Conservation (phyloP, 2,329 filamentous ascomycete genomes). For the Paraconiothyrium brasiliense region DNA sequence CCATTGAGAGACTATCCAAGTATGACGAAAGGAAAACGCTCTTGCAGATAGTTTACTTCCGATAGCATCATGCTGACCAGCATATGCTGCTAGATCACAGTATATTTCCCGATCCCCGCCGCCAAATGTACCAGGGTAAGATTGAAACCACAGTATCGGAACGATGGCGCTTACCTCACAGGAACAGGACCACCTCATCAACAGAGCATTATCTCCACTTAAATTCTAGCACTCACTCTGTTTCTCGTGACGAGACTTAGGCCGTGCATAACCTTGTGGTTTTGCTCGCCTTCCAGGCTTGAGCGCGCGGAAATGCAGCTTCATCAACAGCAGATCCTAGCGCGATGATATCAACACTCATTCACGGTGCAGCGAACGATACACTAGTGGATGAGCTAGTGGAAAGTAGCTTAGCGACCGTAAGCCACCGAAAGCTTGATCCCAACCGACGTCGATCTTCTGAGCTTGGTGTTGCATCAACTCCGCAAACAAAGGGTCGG, state of each 20-base stretch:
- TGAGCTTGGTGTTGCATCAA: conserved; percentile 19
- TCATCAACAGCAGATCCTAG: neutral
- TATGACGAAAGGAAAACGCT: conserved; percentile 5
- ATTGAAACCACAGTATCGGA: neutral
- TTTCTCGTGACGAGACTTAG: neutral
- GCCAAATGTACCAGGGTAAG: neutral
- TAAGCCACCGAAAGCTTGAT: conserved; percentile 4
- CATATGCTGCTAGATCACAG: neutral
- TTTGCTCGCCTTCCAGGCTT: neutral
- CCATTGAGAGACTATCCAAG: no score
- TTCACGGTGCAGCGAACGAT: no score
- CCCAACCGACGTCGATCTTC: conserved; percentile 4
- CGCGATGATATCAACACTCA: conserved; percentile 6
- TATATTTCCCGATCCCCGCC: neutral
- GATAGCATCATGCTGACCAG: neutral
- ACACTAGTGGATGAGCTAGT: neutral
- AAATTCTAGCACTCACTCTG: neutral
- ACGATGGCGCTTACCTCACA: neutral
- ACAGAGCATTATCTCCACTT: neutral
- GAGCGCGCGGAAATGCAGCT: neutral
- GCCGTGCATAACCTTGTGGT: neutral
- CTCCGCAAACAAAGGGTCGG: neutral
- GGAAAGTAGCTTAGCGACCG: conserved; percentile 5
- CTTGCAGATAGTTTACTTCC: neutral
- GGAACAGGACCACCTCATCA: neutral